phyloP scores from a whole-genome alignment of 352 stramenopile species.

The Aphanomyces stellatus region DNA sequence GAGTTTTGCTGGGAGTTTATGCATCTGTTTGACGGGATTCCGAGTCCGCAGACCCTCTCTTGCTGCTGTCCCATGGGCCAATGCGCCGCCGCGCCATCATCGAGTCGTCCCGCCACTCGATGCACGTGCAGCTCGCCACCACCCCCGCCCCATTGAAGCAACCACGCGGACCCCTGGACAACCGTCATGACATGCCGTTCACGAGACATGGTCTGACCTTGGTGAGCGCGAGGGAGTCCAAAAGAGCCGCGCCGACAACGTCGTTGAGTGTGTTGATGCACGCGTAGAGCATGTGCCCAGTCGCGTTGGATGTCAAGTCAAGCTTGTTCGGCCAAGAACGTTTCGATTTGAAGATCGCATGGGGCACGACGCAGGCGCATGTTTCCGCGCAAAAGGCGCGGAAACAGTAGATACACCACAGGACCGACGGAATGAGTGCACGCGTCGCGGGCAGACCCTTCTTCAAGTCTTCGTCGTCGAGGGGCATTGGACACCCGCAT shows the following conservation, averaged over 20 bases:
- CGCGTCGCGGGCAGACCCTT: too few species aligned
- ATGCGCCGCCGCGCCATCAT: too few species aligned
- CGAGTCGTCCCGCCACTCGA: too few species aligned
- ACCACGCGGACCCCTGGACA: slow-evolving; percentile 6
- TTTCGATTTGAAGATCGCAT: slow-evolving; percentile 14
- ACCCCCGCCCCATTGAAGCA: too few species aligned
- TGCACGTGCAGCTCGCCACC: too few species aligned
- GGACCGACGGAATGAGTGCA: too few species aligned
- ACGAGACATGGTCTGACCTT: slow-evolving; percentile 1
- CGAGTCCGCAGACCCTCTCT: too few species aligned
- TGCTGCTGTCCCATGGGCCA: too few species aligned
- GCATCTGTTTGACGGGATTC: too few species aligned
- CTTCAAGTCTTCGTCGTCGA: slow-evolving; percentile 3
- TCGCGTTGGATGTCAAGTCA: slow-evolving; percentile 5
- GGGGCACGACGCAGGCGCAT: background rate
- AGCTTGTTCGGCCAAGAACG: slow-evolving; percentile 17
- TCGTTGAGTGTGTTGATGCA: slow-evolving; percentile 17
- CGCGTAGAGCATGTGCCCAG: slow-evolving; percentile 11
- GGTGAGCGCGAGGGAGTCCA: background rate
- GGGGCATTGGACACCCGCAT: background rate
- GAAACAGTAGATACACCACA: background rate
- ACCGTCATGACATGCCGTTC: too few species aligned
- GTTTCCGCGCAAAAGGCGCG: slow-evolving; percentile 6
- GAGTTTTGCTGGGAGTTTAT: too few species aligned
- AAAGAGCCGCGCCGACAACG: background rate